Base-by-base conservation (phyloP, 2,329 filamentous ascomycete genomes). In the Pseudogymnoascus sp. region DNA sequence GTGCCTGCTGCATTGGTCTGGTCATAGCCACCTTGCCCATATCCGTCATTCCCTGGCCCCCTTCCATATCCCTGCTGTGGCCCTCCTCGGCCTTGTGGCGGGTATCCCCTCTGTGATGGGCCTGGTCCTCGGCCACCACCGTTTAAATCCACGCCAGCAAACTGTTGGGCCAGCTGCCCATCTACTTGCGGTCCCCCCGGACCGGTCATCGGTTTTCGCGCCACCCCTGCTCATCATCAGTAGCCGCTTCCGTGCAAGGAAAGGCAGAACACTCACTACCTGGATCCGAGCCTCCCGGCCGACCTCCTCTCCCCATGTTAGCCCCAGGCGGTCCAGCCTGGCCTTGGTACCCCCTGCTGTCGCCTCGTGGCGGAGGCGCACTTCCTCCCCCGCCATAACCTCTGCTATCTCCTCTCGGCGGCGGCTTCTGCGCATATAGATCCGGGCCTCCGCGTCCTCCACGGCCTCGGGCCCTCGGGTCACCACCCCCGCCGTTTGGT, bases 21-120 rank as follows among this genome's bases (percentile, higher is more conserved):
- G 43, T 53, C 43, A 53, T 53, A 53, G 24, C 24, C 43, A 53
- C 43, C 43, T 53, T 60, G 56, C 31, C 56, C 56, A 14, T 60
- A 62, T 40, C 63, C 67, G 53, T 68, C 65, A 64, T 68, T 70
- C 3, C 68, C 69, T 63, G 67, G 64, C 6, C 60, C 60, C 10
- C 72, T 69, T 35, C 68, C 68, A 64, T 70, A 72, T 19, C 66
- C 68, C 65, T 68, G 67, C 53, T 68, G 66, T 14, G 67, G 66
- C 5, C 64, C 43, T 16, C 24, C 43, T 16, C 43, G 64, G 16
- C 65, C 63, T 67, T 68, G 68, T 28, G 65, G 66, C 37, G 66
- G 66, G 61, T 69, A 70, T 11, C 65, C 65, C 64, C 69, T 67
- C 16, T 63, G 64, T 43, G 66, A 66, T 33, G 65, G 64, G n/a